Base-by-base conservation (phyloP, 495 filamentous ascomycete genomes). In the Chaetomium tenue region DNA sequence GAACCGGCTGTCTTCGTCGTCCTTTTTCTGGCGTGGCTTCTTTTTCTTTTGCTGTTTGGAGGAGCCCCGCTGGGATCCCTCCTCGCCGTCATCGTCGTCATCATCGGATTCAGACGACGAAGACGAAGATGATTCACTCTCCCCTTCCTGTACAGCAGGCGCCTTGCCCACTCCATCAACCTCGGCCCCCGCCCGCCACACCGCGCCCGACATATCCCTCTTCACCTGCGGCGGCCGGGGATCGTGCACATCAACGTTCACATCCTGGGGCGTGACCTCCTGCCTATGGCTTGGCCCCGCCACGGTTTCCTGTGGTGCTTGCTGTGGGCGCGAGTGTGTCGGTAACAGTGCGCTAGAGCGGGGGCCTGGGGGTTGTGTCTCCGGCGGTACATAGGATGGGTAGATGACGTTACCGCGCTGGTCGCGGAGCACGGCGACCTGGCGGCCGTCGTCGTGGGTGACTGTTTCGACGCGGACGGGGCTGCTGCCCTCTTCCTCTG, bases 301-400 rank as follows among this genome's bases (percentile, higher is more conserved):
- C 30, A 50, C 39, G 6, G 15, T 22, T 53, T 20, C 23, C 3
- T 37, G 33, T 46, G 58, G 8, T 61, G 15, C 1, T 52, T 44
- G 57, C 22, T 33, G 30, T 7, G 13, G 62, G 20, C 11, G 33
- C 1, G 5, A 8, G 33, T 12, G 33, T 9, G 33, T 37, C 8
- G 33, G 33, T 8, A 8, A 3, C 5, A 13, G n/a, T 2, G 1
- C 25, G 51, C 37, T 16, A 13, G 6, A 52, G 58, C 18, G 9
- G 16, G 18, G 57, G 53, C 22, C 12, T 7, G 75, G 76, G 8
- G 70, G 64, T n/a, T 72, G 54, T 15, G 76, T 74, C 9, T 69
- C 61, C 1, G 73, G 76, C 15, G 78, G 78, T 1, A 80, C 70
- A 28, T 75, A 72, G 58, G 66, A 66, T 5, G 78, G 78, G 66